Conservation (phyloP, 73 alveolate genomes). For the Paramecium sexaurelia region DNA sequence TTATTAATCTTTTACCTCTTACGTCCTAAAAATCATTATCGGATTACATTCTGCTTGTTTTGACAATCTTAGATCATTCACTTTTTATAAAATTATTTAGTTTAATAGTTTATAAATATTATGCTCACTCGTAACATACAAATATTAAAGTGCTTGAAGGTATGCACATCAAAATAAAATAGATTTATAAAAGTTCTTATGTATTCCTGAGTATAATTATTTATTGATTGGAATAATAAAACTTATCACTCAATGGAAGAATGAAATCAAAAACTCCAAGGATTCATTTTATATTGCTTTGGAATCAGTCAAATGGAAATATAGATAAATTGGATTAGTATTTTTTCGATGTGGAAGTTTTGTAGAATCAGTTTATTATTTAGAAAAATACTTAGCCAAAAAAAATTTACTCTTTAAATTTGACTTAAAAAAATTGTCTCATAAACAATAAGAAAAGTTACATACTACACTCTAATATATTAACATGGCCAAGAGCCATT, state of each 20-base stretch:
- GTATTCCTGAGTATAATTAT: not conserved
- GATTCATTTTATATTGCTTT: not conserved
- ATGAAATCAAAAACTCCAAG: not conserved
- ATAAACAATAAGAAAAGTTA: not conserved
- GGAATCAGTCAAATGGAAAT: not conserved
- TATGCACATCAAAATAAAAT: not conserved
- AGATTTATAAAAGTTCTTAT: not conserved
- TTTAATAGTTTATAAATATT: not conserved
- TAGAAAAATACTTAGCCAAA: constrained; percentile 6
- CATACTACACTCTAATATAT: not conserved
- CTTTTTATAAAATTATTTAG: not conserved
- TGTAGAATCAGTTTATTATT: constrained; percentile 3
- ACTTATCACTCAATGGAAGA: not conserved
- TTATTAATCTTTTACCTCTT: not conserved
- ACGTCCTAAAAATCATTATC: not conserved
- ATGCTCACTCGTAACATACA: not conserved
- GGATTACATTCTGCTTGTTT: not conserved
- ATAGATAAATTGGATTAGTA: constrained; percentile 15
- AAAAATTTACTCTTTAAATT: not conserved
- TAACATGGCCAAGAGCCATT: not conserved
- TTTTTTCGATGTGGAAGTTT: not conserved
- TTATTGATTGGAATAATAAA: not conserved
- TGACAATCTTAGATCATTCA: not conserved
- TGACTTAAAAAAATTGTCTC: not conserved
- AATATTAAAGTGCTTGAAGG: not conserved